Evolutionary conservation across 2,329 filamentous ascomycete genomes (phyloP).

Genomic region (Penicillium sp.): DNA sequence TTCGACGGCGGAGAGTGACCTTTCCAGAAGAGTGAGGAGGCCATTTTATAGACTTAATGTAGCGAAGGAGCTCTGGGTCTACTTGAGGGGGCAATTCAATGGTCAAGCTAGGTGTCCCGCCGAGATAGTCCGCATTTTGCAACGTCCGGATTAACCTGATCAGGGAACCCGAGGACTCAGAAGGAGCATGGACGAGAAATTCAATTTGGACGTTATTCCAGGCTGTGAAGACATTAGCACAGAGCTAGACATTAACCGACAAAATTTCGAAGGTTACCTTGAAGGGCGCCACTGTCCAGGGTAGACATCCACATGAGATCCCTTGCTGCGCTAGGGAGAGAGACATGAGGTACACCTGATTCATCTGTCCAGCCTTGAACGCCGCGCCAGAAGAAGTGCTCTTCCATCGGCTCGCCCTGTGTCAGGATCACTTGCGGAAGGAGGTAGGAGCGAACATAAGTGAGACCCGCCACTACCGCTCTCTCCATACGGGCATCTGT

Average conservation of each 20-base stretch:
- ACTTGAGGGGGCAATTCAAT: constrained; percentile 69
- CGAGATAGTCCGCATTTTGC: constrained; percentile 63
- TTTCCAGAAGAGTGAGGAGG: no score
- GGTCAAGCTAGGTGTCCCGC: constrained; percentile 63
- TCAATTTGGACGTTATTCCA: constrained; percentile 75
- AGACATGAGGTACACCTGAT: constrained; percentile 56
- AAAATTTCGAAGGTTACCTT: constrained; percentile 48
- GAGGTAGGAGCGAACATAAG: no score
- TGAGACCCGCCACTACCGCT: constrained; percentile 57
- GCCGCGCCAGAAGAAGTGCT: constrained; percentile 57
- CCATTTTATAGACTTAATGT: no score
- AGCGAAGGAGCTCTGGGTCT: constrained; percentile 57
- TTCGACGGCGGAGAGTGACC: constrained; percentile 71
- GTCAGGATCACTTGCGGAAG: constrained; percentile 62
- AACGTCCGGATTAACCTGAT: constrained; percentile 70
- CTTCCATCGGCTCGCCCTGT: constrained; percentile 60
- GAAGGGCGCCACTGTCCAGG: constrained; percentile 65
- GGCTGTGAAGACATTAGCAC: no score
- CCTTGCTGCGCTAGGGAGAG: constrained; percentile 57
- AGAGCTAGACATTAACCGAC: no score
- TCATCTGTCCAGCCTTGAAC: constrained; percentile 48
- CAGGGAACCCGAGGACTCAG: constrained; percentile 62
- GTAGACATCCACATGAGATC: constrained; percentile 67
- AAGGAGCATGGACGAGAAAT: constrained; percentile 69
- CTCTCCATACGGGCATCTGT: constrained; percentile 60